Base-by-base conservation (phyloP, 345 rosid genomes). In the Zanthoxylum bungeanum region DNA sequence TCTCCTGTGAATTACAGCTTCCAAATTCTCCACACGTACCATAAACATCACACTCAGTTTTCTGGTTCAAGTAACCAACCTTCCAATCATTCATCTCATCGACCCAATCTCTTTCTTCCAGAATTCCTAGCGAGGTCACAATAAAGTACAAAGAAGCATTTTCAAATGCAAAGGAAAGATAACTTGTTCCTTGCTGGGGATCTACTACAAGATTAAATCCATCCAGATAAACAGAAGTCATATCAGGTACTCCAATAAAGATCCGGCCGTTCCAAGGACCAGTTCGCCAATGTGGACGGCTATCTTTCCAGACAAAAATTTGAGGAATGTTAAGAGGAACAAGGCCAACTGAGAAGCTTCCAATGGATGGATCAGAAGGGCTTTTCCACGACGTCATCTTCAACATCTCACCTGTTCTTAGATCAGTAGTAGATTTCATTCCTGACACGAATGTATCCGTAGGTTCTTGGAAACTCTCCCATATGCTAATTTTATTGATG, bases 381-480 rank as follows among this genome's bases (percentile, higher is more conserved):
- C 74, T 74, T 81, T 22, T 85, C 90, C 90, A 87, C 10, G 89
- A 89, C 28, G 78, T 78, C 19, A 89, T 25, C 74, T 11, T 40
- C n/a, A 25, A 46, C 19, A 47, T 79, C 74, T 74, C 47, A 1
- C 84, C 77, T 2, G 87, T 79, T 64, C 40, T 75, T 16, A 25
- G 27, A 39, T 75, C 7, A 24, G 65, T 55, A 11, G 76, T 69
- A 22, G 88, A 64, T 50, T 0, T 78, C 97, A 87, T 86, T 11
- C 53, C 22, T 6, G 78, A 71, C 68, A 79, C 9, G 66, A 78
- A 67, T 16, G 80, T 57, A 64, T 84, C 74, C 0, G 73, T 69
- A 36, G 88, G 83, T 85, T 44, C 61, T 60, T 73, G 73, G 42
- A 86, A 89, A 73, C 95, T 91, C 71, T 88, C 84, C 97, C 97